These are phyloP conservation scores for Claviceps citrina DNA, from an alignment of 2,329 filamentous ascomycete genomes.

Conservation along the genomic window DNA sequence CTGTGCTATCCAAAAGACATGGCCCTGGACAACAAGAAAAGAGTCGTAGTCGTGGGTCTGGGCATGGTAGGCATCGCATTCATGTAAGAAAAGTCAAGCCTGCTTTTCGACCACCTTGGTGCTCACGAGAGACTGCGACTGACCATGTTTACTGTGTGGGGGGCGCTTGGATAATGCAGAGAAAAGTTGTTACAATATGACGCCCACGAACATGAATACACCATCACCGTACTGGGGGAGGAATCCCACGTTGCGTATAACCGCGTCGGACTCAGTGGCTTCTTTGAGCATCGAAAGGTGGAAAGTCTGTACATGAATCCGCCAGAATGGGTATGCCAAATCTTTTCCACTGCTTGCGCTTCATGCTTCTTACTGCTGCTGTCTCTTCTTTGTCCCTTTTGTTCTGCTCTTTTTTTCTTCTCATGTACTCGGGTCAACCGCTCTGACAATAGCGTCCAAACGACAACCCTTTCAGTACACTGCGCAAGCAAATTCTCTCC, in stretches of 20 bases:
- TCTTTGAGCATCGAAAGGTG: conserved; percentile 72
- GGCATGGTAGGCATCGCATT: conserved; percentile 88
- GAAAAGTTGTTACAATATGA: conserved; percentile 84
- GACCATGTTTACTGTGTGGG: background rate
- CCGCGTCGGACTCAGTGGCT: conserved; percentile 73
- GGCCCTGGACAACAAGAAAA: conserved; percentile 32
- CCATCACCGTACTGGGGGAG: conserved; percentile 74
- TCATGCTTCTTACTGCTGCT: too few relatives aligned
- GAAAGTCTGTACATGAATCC: conserved; percentile 84
- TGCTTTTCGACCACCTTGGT: too few relatives aligned
- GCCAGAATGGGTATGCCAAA: conserved; percentile 55
- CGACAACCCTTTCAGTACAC: conserved; percentile 38
- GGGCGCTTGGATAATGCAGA: too few relatives aligned
- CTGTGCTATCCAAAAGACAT: background rate
- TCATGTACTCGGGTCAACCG: background rate
- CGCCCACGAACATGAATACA: conserved; percentile 56
- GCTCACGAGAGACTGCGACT: background rate
- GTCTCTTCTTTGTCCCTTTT: too few relatives aligned
- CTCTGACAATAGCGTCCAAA: background rate
- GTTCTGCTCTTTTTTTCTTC: background rate
- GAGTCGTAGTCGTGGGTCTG: conserved; percentile 68
- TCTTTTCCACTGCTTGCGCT: too few relatives aligned
- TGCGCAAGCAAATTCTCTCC: conserved; percentile 46
- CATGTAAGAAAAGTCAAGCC: too few relatives aligned
- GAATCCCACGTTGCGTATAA: conserved; percentile 83